These are phyloP conservation scores for Aspergillus pseudotamarii DNA, from an alignment of 2,329 filamentous ascomycete genomes.

Conservation along the genomic window DNA sequence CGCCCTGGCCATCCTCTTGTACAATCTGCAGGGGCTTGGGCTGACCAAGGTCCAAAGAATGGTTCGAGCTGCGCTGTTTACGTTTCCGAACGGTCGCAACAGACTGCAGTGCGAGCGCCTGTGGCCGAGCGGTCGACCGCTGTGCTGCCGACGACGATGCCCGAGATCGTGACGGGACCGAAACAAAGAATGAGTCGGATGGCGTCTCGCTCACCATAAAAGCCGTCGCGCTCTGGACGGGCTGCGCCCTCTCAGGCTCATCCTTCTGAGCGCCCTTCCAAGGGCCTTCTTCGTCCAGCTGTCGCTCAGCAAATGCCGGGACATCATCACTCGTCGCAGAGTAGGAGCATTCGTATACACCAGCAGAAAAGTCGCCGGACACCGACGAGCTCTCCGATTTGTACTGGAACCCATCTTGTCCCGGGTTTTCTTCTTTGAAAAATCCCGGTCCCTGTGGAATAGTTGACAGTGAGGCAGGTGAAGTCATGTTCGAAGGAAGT, in stretches of 20 bases:
- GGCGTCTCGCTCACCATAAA: conserved; percentile 41
- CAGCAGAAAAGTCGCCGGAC: conserved; percentile 36
- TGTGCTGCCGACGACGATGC: conserved; percentile 27
- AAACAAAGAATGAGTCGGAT: conserved; percentile 32
- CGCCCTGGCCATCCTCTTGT: conserved; percentile 47
- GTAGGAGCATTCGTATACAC: conserved; percentile 37
- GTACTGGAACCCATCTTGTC: conserved; percentile 35
- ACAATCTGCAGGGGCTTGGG: conserved; percentile 45
- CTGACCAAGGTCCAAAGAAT: conserved; percentile 32
- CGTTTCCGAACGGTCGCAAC: conserved; percentile 38
- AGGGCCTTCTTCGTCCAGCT: conserved; percentile 33
- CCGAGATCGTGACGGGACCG: conserved; percentile 27
- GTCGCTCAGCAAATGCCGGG: conserved; percentile 31
- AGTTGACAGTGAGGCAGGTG: conserved; percentile 27
- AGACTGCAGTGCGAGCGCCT: conserved; percentile 36
- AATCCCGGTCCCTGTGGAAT: conserved; percentile 20
- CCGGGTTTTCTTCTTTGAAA: conserved; percentile 21
- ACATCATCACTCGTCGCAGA: conserved; percentile 36
- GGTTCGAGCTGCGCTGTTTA: conserved; percentile 33
- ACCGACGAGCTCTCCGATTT: conserved; percentile 42
- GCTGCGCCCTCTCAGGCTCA: conserved; percentile 27
- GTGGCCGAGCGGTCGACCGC: conserved; percentile 29
- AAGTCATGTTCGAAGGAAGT: conserved; percentile 32
- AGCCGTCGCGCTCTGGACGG: conserved; percentile 32
- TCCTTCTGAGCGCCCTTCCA: conserved; percentile 35